Evolutionary conservation across 768 basidiomycete species (phyloP).

Genomic region (Cyclocybe cylindracea): DNA sequence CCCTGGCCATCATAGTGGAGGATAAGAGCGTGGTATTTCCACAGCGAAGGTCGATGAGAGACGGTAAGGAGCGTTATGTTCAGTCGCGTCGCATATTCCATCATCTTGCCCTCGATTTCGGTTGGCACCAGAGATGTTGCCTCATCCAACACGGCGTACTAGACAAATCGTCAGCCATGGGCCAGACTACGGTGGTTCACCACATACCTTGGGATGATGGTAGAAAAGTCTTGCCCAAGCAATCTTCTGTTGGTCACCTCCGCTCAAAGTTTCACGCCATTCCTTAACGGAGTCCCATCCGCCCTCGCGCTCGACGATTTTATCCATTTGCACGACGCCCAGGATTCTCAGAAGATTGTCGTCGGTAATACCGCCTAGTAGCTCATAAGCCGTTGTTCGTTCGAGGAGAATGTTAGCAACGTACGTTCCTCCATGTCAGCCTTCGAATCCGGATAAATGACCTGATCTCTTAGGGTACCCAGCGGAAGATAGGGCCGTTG

Average conservation of each 20-base stretch:
- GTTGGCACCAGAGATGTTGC: slow-evolving; percentile 93
- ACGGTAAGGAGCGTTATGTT: slow-evolving; percentile 94
- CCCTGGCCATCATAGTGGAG: slow-evolving; percentile 94
- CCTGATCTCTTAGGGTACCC: slow-evolving; percentile 93
- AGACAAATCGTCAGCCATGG: slow-evolving; percentile 6
- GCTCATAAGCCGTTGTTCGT: background rate
- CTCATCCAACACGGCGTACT: slow-evolving; percentile 98
- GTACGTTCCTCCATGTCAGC: slow-evolving; percentile 76
- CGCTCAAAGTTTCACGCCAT: slow-evolving; percentile 92
- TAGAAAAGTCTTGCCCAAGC: slow-evolving; percentile 98
- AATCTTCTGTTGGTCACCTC: slow-evolving; percentile 96
- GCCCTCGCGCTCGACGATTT: slow-evolving; percentile 91
- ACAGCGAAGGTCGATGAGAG: slow-evolving; percentile 91
- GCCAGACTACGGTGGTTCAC: background rate
- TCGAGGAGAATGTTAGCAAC: slow-evolving; percentile 25
- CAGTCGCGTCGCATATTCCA: slow-evolving; percentile 84
- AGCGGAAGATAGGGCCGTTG: slow-evolving; percentile 94
- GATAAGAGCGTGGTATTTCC: slow-evolving; percentile 90
- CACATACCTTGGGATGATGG: slow-evolving; percentile 81
- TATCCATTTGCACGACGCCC: slow-evolving; percentile 78
- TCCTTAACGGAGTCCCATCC: slow-evolving; percentile 91
- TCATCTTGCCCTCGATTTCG: slow-evolving; percentile 93
- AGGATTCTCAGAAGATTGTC: slow-evolving; percentile 72
- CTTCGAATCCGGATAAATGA: slow-evolving; percentile 91
- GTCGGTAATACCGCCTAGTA: slow-evolving; percentile 70